phyloP scores from a whole-genome alignment of 352 stramenopile species.

The Sclerospora graminicola region DNA sequence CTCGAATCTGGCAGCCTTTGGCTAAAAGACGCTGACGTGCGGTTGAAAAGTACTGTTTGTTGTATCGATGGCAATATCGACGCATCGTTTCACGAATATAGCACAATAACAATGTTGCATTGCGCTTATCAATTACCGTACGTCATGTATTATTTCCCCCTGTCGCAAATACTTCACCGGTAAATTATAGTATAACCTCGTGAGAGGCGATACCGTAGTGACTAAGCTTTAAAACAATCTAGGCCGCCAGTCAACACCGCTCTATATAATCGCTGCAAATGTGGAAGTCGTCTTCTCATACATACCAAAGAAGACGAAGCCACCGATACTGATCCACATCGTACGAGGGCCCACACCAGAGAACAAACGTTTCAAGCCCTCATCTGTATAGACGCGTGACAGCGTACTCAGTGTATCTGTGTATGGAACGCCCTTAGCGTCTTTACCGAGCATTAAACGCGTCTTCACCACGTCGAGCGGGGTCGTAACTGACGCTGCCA shows the following conservation, averaged over 20 bases:
- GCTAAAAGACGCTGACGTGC: no score
- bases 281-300: conserved; percentile 91
- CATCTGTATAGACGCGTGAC: conserved; percentile 83
- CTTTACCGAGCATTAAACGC: conserved; percentile 95
- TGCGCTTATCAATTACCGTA: no score
- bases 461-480: conserved; percentile 99
- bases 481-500: conserved; percentile 97
- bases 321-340: conserved; percentile 99
- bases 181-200: no score
- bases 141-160: no score
- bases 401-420: conserved; percentile 86
- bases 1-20: neutral
- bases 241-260: no score
- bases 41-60: neutral
- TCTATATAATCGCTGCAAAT: conserved; percentile 46
- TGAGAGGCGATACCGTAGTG: no score
- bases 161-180: no score
- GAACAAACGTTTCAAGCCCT: conserved; percentile 88
- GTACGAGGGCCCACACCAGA: conserved; percentile 92
- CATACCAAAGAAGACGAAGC: conserved; percentile 99
- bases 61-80: conserved; percentile 1
- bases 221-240: no score
- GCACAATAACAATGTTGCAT: conserved; percentile 4
- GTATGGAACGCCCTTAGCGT: conserved; percentile 90
- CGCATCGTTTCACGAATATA: conserved; percentile 11